Evolutionary conservation across 1,284 basidiomycete species (phyloP).

Genomic region (Ganoderma resinaceum): DNA sequence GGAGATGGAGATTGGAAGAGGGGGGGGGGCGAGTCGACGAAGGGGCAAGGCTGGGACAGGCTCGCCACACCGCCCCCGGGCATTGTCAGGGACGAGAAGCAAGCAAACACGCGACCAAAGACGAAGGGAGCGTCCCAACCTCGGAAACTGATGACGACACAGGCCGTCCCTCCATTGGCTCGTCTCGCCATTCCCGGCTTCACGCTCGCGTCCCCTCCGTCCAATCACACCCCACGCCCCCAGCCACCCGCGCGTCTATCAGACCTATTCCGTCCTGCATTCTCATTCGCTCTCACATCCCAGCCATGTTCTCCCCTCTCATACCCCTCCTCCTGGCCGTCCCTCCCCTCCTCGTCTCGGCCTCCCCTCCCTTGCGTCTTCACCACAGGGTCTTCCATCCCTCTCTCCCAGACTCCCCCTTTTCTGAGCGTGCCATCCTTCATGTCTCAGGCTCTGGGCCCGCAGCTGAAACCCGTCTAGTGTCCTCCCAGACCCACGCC

Average conservation of each 20-base stretch:
- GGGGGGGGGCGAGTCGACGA: slow-evolving; percentile 6
- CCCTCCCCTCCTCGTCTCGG: slow-evolving; percentile 26
- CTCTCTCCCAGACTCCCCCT: slow-evolving; percentile 40
- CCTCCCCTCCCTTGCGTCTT: slow-evolving; percentile 37
- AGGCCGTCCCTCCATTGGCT: slow-evolving; percentile 4
- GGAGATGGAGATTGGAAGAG: not conserved
- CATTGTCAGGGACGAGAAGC: slow-evolving; percentile 11
- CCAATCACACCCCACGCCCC: slow-evolving; percentile 9
- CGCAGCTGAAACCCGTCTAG: slow-evolving; percentile 31
- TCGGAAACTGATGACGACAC: slow-evolving; percentile 23
- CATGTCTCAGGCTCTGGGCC: slow-evolving; percentile 39
- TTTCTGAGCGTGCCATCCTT: slow-evolving; percentile 44
- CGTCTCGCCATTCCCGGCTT: slow-evolving; percentile 1
- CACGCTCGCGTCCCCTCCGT: slow-evolving; percentile 9
- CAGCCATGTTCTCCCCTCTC: slow-evolving; percentile 33
- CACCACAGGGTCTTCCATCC: slow-evolving; percentile 51
- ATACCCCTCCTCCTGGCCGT: slow-evolving; percentile 29
- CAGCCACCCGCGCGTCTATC: slow-evolving; percentile 13
- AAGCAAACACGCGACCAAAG: slow-evolving; percentile 16
- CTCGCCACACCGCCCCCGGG: not conserved
- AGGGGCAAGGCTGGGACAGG: slow-evolving; percentile 4
- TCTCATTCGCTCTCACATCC: slow-evolving; percentile 25
- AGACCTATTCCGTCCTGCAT: slow-evolving; percentile 13
- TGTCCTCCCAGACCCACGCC: slow-evolving; percentile 48
- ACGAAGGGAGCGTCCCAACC: not conserved